Conservation (phyloP, 257 asterid genomes). For the Petrea volubilis region DNA sequence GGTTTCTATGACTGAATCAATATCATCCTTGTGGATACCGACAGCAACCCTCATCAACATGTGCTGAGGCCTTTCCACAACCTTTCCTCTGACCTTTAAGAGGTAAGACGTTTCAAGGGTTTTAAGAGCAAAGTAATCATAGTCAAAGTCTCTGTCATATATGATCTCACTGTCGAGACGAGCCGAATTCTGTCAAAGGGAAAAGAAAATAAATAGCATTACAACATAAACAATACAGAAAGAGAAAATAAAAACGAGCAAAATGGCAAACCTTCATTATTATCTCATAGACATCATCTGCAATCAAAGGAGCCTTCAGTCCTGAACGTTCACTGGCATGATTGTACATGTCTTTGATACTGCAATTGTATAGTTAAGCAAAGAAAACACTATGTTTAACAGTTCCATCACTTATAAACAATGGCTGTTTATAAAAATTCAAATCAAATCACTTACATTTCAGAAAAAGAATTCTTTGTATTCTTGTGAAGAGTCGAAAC, state of each 20-base stretch:
- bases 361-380: conserved; percentile 22
- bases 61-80: conserved; percentile 97
- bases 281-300: no score
- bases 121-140: conserved; percentile 94
- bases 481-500: conserved; percentile 96
- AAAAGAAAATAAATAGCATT: neutral
- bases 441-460: conserved; percentile 68
- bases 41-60: conserved; percentile 98
- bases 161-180: conserved; percentile 94
- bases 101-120: conserved; percentile 95
- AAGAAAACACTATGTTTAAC: neutral
- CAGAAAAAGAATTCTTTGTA: conserved; percentile 93
- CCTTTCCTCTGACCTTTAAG: conserved; percentile 74
- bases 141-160: no score
- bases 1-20: conserved; percentile 71
- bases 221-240: neutral
- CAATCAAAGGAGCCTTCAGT: conserved; percentile 58
- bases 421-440: neutral
- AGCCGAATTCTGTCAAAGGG: conserved; percentile 60
- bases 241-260: neutral
- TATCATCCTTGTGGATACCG: conserved; percentile 84
- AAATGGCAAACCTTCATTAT: conserved; percentile 61
- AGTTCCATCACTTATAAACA: neutral
- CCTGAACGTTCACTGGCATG: conserved; percentile 89
- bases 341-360: conserved; percentile 79